phyloP scores from a whole-genome alignment of 208 protist species.

The Blastocrithidia nonstop region DNA sequence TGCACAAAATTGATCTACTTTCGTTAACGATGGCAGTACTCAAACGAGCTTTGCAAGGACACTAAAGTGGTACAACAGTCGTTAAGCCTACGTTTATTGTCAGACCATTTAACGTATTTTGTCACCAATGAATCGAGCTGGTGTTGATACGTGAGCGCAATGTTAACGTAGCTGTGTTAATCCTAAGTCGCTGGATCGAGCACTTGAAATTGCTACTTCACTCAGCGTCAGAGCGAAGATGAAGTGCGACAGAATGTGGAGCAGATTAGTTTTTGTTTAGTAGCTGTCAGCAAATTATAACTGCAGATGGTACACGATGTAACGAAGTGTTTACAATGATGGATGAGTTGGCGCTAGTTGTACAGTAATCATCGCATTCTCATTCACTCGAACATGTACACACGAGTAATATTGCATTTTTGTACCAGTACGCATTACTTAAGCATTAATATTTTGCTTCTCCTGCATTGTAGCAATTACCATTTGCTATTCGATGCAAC shows the following conservation, averaged over 20 bases:
- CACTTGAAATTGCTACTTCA: constrained; percentile 54
- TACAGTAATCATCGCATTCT: too few species aligned
- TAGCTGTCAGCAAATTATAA: constrained; percentile 24
- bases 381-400: too few species aligned
- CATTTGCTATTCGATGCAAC: too few species aligned
- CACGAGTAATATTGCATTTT: too few species aligned
- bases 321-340: constrained; percentile 14
- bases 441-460: too few species aligned
- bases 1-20: constrained; percentile 70
- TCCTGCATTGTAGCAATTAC: too few species aligned
- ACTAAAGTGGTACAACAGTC: constrained; percentile 5
- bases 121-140: constrained; percentile 44
- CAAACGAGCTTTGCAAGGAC: neutral
- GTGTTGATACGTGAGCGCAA: constrained; percentile 49
- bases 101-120: constrained; percentile 70
- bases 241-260: constrained; percentile 42
- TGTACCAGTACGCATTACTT: too few species aligned
- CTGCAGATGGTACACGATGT: constrained; percentile 10
- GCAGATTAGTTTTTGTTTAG: constrained; percentile 56
- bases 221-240: constrained; percentile 26
- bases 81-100: too few species aligned
- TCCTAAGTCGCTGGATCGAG: constrained; percentile 65
- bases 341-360: too few species aligned
- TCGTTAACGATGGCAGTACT: constrained; percentile 44
- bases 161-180: constrained; percentile 10